Conservation (phyloP, 345 rosid genomes). For the Laguncularia racemosa region DNA sequence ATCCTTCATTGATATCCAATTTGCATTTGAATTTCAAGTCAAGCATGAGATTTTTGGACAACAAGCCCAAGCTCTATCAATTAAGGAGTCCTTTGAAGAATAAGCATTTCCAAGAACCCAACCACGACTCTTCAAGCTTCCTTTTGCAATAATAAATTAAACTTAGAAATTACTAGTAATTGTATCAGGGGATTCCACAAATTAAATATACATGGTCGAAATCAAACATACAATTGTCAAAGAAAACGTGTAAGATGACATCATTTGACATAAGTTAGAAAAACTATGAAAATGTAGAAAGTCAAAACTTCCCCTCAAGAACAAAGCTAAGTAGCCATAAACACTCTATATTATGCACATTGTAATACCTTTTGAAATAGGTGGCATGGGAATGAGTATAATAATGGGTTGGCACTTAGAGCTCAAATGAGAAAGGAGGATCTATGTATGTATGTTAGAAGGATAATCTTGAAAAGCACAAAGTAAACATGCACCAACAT, state of each 20-base stretch:
- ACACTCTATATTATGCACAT: neutral
- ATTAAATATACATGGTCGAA: too few species aligned
- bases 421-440: conserved; percentile 65
- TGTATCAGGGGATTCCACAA: too few species aligned
- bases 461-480: conserved; percentile 44
- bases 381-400: conserved; percentile 61
- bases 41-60: conserved; percentile 42
- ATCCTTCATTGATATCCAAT: conserved; percentile 48
- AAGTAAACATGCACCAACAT: conserved; percentile 40
- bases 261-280: conserved; percentile 25
- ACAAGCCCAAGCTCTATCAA: conserved; percentile 28
- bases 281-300: too few species aligned
- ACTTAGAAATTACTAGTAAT: too few species aligned
- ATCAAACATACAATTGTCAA: too few species aligned
- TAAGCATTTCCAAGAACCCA: conserved; percentile 73
- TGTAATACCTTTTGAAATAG: conserved; percentile 56
- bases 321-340: too few species aligned
- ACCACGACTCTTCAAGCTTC: conserved; percentile 78
- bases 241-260: conserved; percentile 3
- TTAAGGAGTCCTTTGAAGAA: conserved; percentile 58
- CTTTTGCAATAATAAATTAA: conserved; percentile 14
- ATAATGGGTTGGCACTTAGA: conserved; percentile 53
- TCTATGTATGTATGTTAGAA: conserved; percentile 58
- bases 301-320: too few species aligned
- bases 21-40: conserved; percentile 73